phyloP scores from a whole-genome alignment of 2,329 filamentous ascomycete genomes.

The Huntiella decipiens region DNA sequence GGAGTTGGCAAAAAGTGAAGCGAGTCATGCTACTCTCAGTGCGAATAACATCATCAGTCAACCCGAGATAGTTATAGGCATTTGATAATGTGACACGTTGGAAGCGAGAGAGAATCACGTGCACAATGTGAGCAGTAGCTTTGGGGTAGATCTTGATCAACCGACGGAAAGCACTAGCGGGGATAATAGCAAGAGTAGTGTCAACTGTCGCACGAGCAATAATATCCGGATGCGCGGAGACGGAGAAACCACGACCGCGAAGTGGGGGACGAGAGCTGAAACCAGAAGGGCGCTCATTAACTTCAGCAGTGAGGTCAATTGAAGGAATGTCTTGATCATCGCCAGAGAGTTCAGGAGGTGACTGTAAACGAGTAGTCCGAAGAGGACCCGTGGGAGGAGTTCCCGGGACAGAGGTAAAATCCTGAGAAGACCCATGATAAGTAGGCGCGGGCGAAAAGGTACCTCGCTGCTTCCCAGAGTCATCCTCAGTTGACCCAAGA shows the following conservation, averaged over 20 bases:
- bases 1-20: constrained; percentile 78
- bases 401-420: constrained; percentile 7
- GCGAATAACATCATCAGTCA: constrained; percentile 78
- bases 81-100: constrained; percentile 90
- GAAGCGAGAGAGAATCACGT: constrained; percentile 86
- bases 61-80: constrained; percentile 79
- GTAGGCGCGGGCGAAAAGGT: constrained; percentile 2
- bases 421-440: neutral
- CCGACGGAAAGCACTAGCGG: constrained; percentile 82
- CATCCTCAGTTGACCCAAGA: constrained; percentile 52
- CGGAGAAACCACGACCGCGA: constrained; percentile 27
- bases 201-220: constrained; percentile 91
- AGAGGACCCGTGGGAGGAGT: constrained; percentile 6
- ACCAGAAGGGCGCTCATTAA: neutral
- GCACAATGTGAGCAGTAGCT: constrained; percentile 90
- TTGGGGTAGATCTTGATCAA: constrained; percentile 89
- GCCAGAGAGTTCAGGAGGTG: neutral
- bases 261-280: neutral
- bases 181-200: constrained; percentile 95
- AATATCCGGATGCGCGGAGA: constrained; percentile 87
- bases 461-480: constrained; percentile 10
- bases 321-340: constrained; percentile 13
- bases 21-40: constrained; percentile 89
- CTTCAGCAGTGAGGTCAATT: constrained; percentile 6
- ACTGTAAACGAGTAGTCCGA: neutral